phyloP scores from a whole-genome alignment of 495 filamentous ascomycete genomes.

The Tetracladium marchalianum region DNA sequence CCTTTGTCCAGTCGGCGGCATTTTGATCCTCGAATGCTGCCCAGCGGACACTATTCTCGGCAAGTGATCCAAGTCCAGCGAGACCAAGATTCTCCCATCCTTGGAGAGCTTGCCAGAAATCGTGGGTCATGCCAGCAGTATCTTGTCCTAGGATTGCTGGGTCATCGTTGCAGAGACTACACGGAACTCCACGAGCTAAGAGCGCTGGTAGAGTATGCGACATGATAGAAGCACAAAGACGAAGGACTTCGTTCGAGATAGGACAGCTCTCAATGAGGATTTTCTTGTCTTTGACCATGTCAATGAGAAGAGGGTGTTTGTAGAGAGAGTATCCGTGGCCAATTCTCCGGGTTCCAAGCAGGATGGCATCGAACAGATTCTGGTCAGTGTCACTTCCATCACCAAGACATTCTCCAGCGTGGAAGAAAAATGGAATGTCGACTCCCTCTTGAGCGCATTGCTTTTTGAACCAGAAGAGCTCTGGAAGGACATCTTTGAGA shows the following conservation, averaged over 20 bases:
- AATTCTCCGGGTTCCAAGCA: conserved; percentile 80
- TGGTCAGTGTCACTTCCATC: conserved; percentile 67
- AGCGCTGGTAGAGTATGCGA: conserved; percentile 76
- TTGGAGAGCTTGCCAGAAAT: conserved; percentile 79
- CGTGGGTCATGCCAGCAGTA: conserved; percentile 66
- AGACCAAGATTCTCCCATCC: conserved; percentile 64
- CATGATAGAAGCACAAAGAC: conserved; percentile 66
- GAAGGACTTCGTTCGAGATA: conserved; percentile 73
- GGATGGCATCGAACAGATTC: conserved; percentile 83
- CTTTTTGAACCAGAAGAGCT: conserved; percentile 89
- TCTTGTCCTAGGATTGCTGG: conserved; percentile 74
- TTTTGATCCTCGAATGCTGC: conserved; percentile 76
- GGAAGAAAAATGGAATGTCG: conserved; percentile 92
- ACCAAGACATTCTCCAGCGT: conserved; percentile 78
- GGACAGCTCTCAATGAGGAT: conserved; percentile 85
- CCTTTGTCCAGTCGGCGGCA: conserved; percentile 55
- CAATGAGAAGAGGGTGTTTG: conserved; percentile 83
- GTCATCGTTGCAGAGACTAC: conserved; percentile 75
- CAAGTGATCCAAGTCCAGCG: conserved; percentile 71
- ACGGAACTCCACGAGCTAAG: conserved; percentile 71
- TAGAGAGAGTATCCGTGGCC: conserved; percentile 82
- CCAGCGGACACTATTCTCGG: conserved; percentile 87
- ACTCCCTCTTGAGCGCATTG: conserved; percentile 67
- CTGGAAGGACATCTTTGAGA: conserved; percentile 64
- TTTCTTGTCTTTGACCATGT: conserved; percentile 76